Percentiles rank a stretch among this genome's conserved stretches.
These are phyloP conservation scores for Xylariaceae sp. DNA, from an alignment of 2,329 filamentous ascomycete genomes.

Conservation along the genomic window DNA sequence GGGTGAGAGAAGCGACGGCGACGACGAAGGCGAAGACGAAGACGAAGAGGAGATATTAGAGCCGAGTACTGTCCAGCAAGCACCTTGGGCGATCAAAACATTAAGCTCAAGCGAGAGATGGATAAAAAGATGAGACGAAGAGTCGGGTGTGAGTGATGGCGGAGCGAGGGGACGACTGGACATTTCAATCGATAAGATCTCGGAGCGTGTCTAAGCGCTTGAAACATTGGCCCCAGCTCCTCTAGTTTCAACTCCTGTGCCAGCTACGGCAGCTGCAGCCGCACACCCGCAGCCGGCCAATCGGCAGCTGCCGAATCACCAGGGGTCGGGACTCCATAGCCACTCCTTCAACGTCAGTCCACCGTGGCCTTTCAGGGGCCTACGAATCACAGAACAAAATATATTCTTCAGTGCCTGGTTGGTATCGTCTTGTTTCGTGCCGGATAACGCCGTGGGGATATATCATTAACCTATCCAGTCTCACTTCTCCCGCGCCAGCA, in stretches of 20 bases:
- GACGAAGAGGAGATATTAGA: slow-evolving; percentile 1
- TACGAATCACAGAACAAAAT: no score
- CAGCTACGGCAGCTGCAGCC: slow-evolving; percentile 14
- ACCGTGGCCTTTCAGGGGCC: no score
- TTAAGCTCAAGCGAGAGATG: slow-evolving; percentile 1
- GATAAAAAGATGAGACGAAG: no score
- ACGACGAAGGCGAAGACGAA: not conserved
- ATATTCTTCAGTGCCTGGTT: no score
- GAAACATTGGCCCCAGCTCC: slow-evolving; percentile 19
- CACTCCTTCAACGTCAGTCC: no score
- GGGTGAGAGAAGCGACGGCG: slow-evolving; percentile 2
- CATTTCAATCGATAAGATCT: no score
- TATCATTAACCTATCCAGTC: no score
- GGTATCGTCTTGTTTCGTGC: no score
- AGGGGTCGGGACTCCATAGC: slow-evolving; percentile 2
- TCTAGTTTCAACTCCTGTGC: slow-evolving; percentile 17
- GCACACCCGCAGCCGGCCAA: slow-evolving; percentile 8
- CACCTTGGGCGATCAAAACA: slow-evolving; percentile 2
- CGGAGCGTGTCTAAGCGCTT: no score
- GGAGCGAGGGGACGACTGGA: no score
- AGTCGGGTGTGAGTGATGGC: no score
- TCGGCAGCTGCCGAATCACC: slow-evolving; percentile 15
- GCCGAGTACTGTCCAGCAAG: slow-evolving; percentile 21
- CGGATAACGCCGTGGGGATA: no score
- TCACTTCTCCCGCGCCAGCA: slow-evolving; percentile 58